Evolutionary conservation across 2,329 filamentous ascomycete genomes (phyloP).

Genomic region (Cytospora chrysosperma): DNA sequence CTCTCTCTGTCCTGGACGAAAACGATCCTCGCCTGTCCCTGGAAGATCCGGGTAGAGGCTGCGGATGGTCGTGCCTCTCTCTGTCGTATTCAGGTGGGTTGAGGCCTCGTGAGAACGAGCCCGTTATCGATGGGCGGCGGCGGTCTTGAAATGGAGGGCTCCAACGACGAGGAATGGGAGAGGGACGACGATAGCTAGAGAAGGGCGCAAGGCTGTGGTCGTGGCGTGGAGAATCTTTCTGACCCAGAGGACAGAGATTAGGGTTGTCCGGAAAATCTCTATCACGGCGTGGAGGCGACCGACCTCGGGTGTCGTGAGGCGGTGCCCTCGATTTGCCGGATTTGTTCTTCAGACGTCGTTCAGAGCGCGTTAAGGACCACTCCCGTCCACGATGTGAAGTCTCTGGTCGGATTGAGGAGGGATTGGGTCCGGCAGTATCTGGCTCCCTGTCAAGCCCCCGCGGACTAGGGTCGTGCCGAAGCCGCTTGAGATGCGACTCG

Average conservation of each 20-base stretch:
- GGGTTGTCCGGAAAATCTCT: slow-evolving; percentile 21
- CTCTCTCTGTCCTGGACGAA: slow-evolving; percentile 34
- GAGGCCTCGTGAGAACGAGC: slow-evolving; percentile 26
- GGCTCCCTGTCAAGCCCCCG: slow-evolving; percentile 17
- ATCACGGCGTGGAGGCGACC: slow-evolving; percentile 29
- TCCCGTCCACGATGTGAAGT: slow-evolving; percentile 25
- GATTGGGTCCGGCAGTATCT: slow-evolving; percentile 10
- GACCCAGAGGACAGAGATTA: slow-evolving; percentile 25
- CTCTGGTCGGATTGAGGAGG: slow-evolving; percentile 19
- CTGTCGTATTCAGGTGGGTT: slow-evolving; percentile 23
- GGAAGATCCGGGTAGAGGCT: slow-evolving; percentile 14
- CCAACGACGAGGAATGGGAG: slow-evolving; percentile 14
- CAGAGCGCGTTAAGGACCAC: slow-evolving; percentile 29
- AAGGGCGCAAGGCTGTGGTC: slow-evolving; percentile 26
- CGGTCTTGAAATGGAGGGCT: slow-evolving; percentile 11
- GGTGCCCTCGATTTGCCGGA: slow-evolving; percentile 26
- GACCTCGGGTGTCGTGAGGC: slow-evolving; percentile 27
- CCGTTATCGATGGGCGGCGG: slow-evolving; percentile 29
- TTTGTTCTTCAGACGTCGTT: slow-evolving; percentile 28
- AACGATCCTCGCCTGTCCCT: slow-evolving; percentile 13
- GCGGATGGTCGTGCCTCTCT: slow-evolving; percentile 11
- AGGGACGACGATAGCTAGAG: slow-evolving; percentile 28
- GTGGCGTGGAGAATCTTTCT: slow-evolving; percentile 27
- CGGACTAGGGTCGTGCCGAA: slow-evolving; percentile 22
- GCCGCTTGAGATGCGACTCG: slow-evolving; percentile 24